Evolutionary conservation across 192 early-diverging fungal genomes (phyloP), one percentile per base, ranked within the genome.

Genomic region (Allomyces macrogynus): DNA sequence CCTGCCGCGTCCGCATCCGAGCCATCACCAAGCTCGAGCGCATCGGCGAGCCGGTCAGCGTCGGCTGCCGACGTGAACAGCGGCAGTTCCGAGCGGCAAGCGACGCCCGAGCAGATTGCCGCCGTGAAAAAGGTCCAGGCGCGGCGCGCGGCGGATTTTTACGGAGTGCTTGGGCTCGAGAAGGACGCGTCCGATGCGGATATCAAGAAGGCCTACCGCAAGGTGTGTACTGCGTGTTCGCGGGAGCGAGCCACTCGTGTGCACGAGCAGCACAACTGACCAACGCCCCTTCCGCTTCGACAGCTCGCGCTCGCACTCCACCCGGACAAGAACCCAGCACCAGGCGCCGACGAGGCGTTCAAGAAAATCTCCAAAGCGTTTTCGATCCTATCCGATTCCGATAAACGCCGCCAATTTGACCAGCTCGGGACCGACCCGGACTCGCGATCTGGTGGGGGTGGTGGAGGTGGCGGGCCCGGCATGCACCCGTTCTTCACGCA

Each of bases 341-440:
- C 93, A 4, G 92, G 95, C 18, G 91, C 92, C 12, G 93, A 95
- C 65, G 92, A 95, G 70, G 92, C 94, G 0, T 97, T 97, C 69
- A 95, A 96, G 76, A 87, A 91, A 65, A 89, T 97, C 54, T 87
- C 88, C 24, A 88, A 95, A 66, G 90, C 93, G 25, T 94, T 93
- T 62, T 86, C 87, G 1, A 84, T 95, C 10, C 76, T 97, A 10
- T 87, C 86, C 63, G 93, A 95, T 67, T 68, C 80, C 14, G 84
- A 91, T 49, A 97, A 95, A 68, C 78, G 86, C 49, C 82, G 81
- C 1, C 76, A 88, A 25, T 95, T 92, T 71, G 93, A 97, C 72
- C 80, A 85, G 27, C 85, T 80, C 70, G 95, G 95, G 57, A 75
- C 81, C 5, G 90, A 90, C 63, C 72, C 78, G 5, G 87, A 86